Evolutionary conservation across 805 yeast species (phyloP), one percentile per base, ranked within the genome.

Genomic region (Yarrowia deformans): DNA sequence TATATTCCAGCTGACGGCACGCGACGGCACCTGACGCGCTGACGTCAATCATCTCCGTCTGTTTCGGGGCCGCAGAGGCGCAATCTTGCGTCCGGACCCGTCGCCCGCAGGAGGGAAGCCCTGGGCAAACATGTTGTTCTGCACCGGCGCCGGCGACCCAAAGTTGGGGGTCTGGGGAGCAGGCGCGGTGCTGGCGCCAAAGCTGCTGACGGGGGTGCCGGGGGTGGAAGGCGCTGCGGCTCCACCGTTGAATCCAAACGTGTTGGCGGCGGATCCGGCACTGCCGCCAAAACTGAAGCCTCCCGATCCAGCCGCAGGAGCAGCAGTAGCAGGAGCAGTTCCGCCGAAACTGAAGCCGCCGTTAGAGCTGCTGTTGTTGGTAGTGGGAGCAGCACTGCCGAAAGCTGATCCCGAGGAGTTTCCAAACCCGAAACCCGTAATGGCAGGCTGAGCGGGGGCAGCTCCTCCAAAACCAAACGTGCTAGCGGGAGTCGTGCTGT

Each of bases 141-240:
- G 64, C 18, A 19, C 19, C 6, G 64, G 64, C 2, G 49, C 64
- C n/a, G 64, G 64, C 14, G 49, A 42, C 1, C 64, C 64, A 34
- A 56, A 56, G 49, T 42, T 56, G 29, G 64, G 64, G 5, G 64
- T 56, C 32, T 56, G 64, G 6, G 64, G 64, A 10, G 64, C 64
- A 43, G 64, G 64, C 12, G 64, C 64, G 1, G 64, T 42, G 49
- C 32, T 43, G 8, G 29, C 64, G 9, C 64, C 64, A 56, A 56
- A 56, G 39, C n/a, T 56, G 64, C 32, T 42, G 14, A 14, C 60
- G 2, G 64, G 64, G 13, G 64, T 56, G 6, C 40, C 37, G 1
- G 64, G 64, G 8, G 49, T 56, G 8, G 64, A 56, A 2, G 64
- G 64, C n/a, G 39, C 48, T 14, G 18, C 39, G 2, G 42, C 16